These are phyloP conservation scores for Candida sp. DNA, from an alignment of 1,139 yeast species.

Conservation along the genomic window DNA sequence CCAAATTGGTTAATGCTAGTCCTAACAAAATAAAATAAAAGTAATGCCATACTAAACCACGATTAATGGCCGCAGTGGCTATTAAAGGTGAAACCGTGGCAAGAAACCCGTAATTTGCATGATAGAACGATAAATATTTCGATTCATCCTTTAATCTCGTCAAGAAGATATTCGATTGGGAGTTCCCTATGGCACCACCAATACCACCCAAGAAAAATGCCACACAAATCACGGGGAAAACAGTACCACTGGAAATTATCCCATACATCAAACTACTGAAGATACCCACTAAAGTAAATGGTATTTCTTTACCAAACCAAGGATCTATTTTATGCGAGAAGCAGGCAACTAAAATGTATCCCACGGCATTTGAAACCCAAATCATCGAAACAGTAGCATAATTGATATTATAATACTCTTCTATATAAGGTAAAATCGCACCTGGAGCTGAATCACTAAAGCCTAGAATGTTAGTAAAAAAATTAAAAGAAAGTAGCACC, in stretches of 20 bases:
- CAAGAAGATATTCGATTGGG: slow-evolving; percentile 57
- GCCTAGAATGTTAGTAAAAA: slow-evolving; percentile 15
- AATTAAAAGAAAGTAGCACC: background rate
- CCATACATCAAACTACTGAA: slow-evolving; percentile 35
- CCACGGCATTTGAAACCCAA: slow-evolving; percentile 45
- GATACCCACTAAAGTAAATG: slow-evolving; percentile 33
- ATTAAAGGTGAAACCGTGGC: slow-evolving; percentile 60
- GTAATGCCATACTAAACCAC: slow-evolving; percentile 51
- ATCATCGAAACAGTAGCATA: slow-evolving; percentile 41
- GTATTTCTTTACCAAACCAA: slow-evolving; percentile 36
- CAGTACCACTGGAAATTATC: slow-evolving; percentile 33
- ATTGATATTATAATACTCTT: slow-evolving; percentile 28
- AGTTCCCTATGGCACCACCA: slow-evolving; percentile 54
- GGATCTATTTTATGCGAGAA: slow-evolving; percentile 37
- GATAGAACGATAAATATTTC: slow-evolving; percentile 49
- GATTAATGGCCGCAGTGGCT: slow-evolving; percentile 50
- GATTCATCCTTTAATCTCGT: slow-evolving; percentile 48
- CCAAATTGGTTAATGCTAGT: slow-evolving; percentile 22
- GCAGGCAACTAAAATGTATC: slow-evolving; percentile 38
- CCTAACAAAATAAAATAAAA: slow-evolving; percentile 50
- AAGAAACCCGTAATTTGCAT: slow-evolving; percentile 63
- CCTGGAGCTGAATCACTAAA: slow-evolving; percentile 49
- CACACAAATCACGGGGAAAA: slow-evolving; percentile 41
- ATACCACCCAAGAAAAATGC: slow-evolving; percentile 59
- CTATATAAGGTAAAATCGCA: slow-evolving; percentile 43